Evolutionary conservation across 1,284 basidiomycete species (phyloP).

Genomic region (Rhodotorula sp.): DNA sequence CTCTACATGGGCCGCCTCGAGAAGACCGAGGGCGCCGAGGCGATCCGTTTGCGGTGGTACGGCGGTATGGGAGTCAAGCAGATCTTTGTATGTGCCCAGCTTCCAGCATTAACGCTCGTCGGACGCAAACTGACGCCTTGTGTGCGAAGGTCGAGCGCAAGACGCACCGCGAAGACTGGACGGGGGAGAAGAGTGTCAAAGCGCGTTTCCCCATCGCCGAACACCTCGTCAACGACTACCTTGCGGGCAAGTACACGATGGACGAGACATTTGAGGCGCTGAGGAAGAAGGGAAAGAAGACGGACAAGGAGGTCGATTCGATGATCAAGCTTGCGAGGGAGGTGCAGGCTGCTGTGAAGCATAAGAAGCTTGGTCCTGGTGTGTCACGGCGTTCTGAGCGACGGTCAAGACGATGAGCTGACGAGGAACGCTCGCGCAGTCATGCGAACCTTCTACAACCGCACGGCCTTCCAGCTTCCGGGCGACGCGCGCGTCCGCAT

Average conservation of each 20-base stretch:
- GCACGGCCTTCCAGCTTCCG: slow-evolving; percentile 97
- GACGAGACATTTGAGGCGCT: slow-evolving; percentile 90
- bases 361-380: slow-evolving; percentile 81
- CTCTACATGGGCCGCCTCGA: slow-evolving; percentile 96
- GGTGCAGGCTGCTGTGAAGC: slow-evolving; percentile 87
- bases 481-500: slow-evolving; percentile 97
- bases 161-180: slow-evolving; percentile 99
- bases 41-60: slow-evolving; percentile 94
- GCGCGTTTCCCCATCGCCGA: slow-evolving; percentile 97
- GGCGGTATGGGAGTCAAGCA: slow-evolving; percentile 72
- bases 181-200: slow-evolving; percentile 98
- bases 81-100: slow-evolving; percentile 66
- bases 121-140: neutral
- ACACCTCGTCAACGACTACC: slow-evolving; percentile 87
- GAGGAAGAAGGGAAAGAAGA: slow-evolving; percentile 89
- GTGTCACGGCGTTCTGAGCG: slow-evolving; percentile 42
- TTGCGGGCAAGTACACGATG: slow-evolving; percentile 86
- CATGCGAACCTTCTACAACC: slow-evolving; percentile 98
- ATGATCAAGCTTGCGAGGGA: slow-evolving; percentile 97
- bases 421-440: slow-evolving; percentile 55
- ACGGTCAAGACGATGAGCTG: slow-evolving; percentile 1
- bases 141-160: slow-evolving; percentile 77
- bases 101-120: too few species aligned
- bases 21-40: slow-evolving; percentile 98
- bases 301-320: slow-evolving; percentile 83